These are phyloP conservation scores for Noccaea bulbosa DNA, from an alignment of 345 rosid species.

Conservation along the genomic window DNA sequence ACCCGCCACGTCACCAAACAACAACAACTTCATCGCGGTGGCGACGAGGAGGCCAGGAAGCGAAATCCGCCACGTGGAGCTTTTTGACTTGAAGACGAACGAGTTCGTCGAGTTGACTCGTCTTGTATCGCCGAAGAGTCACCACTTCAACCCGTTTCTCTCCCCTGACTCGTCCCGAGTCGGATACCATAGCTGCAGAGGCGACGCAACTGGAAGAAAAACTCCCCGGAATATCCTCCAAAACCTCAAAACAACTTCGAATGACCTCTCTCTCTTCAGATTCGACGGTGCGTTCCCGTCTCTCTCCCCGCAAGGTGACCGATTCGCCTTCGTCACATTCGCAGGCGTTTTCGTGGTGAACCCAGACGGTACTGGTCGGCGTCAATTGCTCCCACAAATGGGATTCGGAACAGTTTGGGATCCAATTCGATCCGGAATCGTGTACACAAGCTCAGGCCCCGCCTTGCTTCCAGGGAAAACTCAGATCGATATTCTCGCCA, in stretches of 20 bases:
- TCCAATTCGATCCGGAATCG: constrained; percentile 60
- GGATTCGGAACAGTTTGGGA: constrained; percentile 81
- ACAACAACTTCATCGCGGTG: constrained; percentile 66
- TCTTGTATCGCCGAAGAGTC: constrained; percentile 64
- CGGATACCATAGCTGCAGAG: constrained; percentile 88
- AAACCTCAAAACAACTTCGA: constrained; percentile 52
- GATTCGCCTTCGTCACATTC: constrained; percentile 67
- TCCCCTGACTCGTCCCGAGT: constrained; percentile 77
- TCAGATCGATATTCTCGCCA: constrained; percentile 65
- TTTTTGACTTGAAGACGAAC: constrained; percentile 58
- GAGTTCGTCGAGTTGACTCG: constrained; percentile 73
- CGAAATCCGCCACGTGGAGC: constrained; percentile 71
- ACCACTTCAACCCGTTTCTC: constrained; percentile 84
- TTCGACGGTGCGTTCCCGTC: constrained; percentile 85
- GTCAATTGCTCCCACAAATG: constrained; percentile 48
- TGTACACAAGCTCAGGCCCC: constrained; percentile 77
- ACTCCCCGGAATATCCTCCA: constrained; percentile 63
- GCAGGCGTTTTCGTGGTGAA: constrained; percentile 75
- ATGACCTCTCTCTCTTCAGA: constrained; percentile 65
- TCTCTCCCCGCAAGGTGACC: constrained; percentile 71
- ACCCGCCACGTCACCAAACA: constrained; percentile 84
- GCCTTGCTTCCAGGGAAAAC: constrained; percentile 57
- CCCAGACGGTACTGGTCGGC: constrained; percentile 65
- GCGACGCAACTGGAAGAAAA: constrained; percentile 45
- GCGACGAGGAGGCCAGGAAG: constrained; percentile 72